Conservation (phyloP, 2,329 filamentous ascomycete species). For the Periconia macrospinosa region DNA sequence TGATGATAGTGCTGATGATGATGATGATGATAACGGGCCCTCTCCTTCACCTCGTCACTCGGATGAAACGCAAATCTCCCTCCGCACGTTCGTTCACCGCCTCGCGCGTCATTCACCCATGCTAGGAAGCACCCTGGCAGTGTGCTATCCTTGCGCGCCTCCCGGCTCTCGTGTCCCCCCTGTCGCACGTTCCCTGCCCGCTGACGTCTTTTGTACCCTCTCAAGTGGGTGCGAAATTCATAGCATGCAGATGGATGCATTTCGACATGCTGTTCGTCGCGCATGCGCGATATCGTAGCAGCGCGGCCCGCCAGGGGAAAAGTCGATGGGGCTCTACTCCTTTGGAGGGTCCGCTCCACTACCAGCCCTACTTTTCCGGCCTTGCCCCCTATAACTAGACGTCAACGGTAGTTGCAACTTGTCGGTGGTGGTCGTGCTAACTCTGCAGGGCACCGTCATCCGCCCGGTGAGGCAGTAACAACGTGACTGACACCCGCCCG, state of each 20-base stretch:
- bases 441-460: neutral
- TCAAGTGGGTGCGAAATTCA: neutral
- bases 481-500: neutral
- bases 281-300: too few species aligned
- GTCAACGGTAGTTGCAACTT: too few species aligned
- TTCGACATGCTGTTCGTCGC: too few species aligned
- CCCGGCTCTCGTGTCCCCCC: conserved; percentile 10
- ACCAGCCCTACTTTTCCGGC: neutral
- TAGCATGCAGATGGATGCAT: too few species aligned
- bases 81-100: conserved; percentile 16
- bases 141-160: neutral
- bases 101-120: conserved; percentile 14
- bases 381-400: neutral
- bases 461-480: neutral
- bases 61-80: conserved; percentile 13
- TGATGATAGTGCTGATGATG: too few species aligned
- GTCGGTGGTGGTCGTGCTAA: too few species aligned
- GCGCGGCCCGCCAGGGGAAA: too few species aligned
- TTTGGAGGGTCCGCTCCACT: neutral
- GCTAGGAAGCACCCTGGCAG: conserved; percentile 1
- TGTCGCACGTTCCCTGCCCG: conserved; percentile 2
- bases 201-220: conserved; percentile 7
- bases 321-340: too few species aligned
- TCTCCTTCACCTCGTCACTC: too few species aligned
- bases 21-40: too few species aligned